Conservation (phyloP, 768 basidiomycete genomes). For the Ramaria sp. region DNA sequence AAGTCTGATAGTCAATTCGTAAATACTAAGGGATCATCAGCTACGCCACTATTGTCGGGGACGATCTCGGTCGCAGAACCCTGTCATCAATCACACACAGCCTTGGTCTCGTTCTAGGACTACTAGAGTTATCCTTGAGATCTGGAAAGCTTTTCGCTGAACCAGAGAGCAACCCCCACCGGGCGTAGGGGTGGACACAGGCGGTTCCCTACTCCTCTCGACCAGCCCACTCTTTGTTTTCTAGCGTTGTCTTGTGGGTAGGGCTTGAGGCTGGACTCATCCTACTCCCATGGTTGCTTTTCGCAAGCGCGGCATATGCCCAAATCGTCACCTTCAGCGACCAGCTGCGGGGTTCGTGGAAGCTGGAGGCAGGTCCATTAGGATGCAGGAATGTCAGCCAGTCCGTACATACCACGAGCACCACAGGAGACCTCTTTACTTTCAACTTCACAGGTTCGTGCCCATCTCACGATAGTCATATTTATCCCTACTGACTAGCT, state of each 20-base stretch:
- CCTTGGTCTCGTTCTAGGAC: too few species aligned
- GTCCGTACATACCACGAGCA: conserved; percentile 2
- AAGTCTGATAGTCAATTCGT: too few species aligned
- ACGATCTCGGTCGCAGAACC: too few species aligned
- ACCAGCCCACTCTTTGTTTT: neutral
- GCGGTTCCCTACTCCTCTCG: neutral
- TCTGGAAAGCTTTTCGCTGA: too few species aligned
- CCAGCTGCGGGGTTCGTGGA: neutral
- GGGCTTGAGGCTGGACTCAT: conserved; percentile 9
- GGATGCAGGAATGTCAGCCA: neutral
- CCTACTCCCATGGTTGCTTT: conserved; percentile 3
- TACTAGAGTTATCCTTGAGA: too few species aligned
- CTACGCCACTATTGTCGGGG: too few species aligned
- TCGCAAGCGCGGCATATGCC: neutral
- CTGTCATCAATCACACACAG: too few species aligned
- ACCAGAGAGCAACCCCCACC: neutral
- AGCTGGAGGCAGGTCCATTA: neutral
- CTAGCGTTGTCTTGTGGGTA: conserved; percentile 3
- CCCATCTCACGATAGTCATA: neutral
- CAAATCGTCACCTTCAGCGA: neutral
- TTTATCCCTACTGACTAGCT: neutral
- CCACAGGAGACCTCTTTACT: neutral
- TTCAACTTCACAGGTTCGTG: conserved; percentile 1
- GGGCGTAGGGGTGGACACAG: neutral
- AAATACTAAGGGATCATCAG: too few species aligned